Evolutionary conservation across 1,284 basidiomycete species (phyloP).

Genomic region (Inonotus hispidus): DNA sequence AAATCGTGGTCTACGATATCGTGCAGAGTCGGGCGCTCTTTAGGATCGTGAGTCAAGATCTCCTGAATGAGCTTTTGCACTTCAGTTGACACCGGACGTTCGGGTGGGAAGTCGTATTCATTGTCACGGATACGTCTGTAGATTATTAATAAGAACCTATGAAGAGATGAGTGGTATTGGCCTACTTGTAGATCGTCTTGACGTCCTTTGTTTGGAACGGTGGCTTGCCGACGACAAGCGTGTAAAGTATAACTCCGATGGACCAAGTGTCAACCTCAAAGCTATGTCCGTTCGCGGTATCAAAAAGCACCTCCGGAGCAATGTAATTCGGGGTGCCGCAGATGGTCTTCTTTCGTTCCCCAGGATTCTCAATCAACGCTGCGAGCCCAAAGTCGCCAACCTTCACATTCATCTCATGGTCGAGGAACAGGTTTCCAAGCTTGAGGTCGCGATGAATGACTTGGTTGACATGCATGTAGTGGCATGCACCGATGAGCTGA

Average conservation of each 20-base stretch:
- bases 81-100: constrained; percentile 66
- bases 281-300: constrained; percentile 92
- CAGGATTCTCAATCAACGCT: constrained; percentile 92
- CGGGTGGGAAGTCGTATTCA: constrained; percentile 87
- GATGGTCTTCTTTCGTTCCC: constrained; percentile 97
- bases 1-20: constrained; percentile 85
- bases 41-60: constrained; percentile 83
- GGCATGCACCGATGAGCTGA: constrained; percentile 92
- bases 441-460: constrained; percentile 97
- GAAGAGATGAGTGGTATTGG: constrained; percentile 7
- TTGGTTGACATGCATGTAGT: constrained; percentile 94
- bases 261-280: constrained; percentile 99
- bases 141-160: constrained; percentile 15
- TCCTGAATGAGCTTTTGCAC: constrained; percentile 77
- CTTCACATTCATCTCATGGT: constrained; percentile 90
- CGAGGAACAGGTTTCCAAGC: constrained; percentile 93
- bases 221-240: constrained; percentile 87
- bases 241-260: constrained; percentile 96
- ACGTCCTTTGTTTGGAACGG: constrained; percentile 99
- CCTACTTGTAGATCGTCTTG: constrained; percentile 88
- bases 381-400: constrained; percentile 98
- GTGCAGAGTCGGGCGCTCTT: constrained; percentile 75
- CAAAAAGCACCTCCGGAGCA: constrained; percentile 95
- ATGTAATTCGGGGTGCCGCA: constrained; percentile 99
- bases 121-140: constrained; percentile 90